Evolutionary conservation across 257 asterid species (phyloP).

Genomic region (Solanum ahanhuiri): DNA sequence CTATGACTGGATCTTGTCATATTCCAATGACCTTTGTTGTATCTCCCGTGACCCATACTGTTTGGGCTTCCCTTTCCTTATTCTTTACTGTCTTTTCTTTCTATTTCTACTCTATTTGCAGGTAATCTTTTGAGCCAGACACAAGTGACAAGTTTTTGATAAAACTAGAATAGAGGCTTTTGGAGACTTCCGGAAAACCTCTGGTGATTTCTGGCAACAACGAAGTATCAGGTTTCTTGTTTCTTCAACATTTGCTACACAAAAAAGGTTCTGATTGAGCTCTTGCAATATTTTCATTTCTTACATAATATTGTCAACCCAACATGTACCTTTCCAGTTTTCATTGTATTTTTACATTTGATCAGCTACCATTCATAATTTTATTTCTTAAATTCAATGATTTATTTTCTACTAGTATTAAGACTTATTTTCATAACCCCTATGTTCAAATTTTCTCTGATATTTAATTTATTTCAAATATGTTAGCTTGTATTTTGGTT

Average conservation of each 20-base stretch:
- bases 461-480: background rate
- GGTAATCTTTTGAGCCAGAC: too few relatives aligned
- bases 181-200: background rate
- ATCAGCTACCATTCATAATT: background rate
- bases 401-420: too few relatives aligned
- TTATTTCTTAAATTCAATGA: background rate
- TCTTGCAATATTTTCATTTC: background rate
- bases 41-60: background rate
- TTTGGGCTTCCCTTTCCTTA: background rate
- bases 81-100: too few relatives aligned
- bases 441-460: background rate
- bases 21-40: background rate
- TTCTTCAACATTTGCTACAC: background rate
- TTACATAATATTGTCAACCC: background rate
- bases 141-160: background rate
- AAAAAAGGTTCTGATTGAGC: background rate
- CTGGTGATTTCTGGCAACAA: background rate
- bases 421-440: background rate
- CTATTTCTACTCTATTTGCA: too few relatives aligned
- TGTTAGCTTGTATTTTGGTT: too few relatives aligned
- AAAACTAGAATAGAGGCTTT: too few relatives aligned
- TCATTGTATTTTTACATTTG: background rate
- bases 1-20: too few relatives aligned
- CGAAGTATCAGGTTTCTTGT: background rate
- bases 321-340: background rate